phyloP scores from a whole-genome alignment of 1,139 yeast species.

The Wickerhamiella infanticola region DNA sequence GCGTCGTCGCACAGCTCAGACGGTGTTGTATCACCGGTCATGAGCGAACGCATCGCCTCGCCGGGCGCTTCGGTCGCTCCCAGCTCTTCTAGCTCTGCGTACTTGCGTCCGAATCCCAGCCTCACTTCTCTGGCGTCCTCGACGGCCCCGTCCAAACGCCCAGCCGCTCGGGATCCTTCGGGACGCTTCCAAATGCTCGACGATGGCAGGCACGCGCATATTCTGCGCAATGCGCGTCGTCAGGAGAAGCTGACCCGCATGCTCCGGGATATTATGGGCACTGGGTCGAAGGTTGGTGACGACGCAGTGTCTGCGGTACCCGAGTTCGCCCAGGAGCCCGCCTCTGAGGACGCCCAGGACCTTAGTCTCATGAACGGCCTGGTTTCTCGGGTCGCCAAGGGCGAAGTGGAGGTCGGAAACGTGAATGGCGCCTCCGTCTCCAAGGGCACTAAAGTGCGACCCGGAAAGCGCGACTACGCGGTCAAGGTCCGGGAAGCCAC shows the following conservation, averaged over 20 bases:
- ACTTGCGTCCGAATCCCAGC: neutral
- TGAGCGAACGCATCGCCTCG: neutral
- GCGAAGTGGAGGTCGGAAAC: constrained; percentile 13
- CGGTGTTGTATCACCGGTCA: neutral
- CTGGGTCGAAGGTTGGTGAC: constrained; percentile 58
- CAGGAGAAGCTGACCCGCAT: constrained; percentile 81
- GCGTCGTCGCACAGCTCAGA: neutral
- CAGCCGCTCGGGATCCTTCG: neutral
- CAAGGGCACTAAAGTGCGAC: neutral
- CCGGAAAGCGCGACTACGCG: neutral
- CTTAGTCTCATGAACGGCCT: constrained; percentile 75
- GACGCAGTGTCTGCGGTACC: constrained; percentile 84
- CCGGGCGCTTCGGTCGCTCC: neutral
- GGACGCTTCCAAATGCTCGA: constrained; percentile 4
- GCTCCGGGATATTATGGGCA: constrained; percentile 58
- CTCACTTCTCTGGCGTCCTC: neutral
- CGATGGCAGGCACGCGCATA: constrained; percentile 48
- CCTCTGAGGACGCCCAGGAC: constrained; percentile 20
- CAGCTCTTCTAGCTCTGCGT: neutral
- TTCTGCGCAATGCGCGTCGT: constrained; percentile 59
- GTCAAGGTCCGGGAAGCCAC: neutral
- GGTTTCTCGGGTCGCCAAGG: constrained; percentile 24
- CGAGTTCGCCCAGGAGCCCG: constrained; percentile 26
- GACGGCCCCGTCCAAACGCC: neutral
- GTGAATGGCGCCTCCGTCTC: constrained; percentile 10